A percentile compares a stretch with the other conserved stretches of the same genome.
phyloP scores from a whole-genome alignment of 257 asterid species.

The Cordia subcordata region DNA sequence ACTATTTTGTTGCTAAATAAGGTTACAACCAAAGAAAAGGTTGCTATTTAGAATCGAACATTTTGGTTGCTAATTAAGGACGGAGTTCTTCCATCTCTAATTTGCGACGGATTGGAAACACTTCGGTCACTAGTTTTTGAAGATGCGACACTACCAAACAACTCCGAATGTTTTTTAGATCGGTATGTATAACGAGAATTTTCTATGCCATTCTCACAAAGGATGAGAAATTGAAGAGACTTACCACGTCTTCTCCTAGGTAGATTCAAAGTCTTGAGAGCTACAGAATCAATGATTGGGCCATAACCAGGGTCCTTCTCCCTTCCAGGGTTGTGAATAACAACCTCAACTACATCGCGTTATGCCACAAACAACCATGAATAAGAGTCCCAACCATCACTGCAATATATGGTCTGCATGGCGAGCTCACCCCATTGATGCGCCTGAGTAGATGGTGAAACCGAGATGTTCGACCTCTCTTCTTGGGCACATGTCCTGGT shows the following conservation, averaged over 20 bases:
- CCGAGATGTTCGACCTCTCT: conserved; percentile 2
- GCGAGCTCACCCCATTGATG: not conserved
- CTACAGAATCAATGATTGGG: conserved; percentile 2
- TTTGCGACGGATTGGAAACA: too few species aligned
- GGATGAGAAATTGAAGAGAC: not conserved
- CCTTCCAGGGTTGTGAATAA: conserved; percentile 4
- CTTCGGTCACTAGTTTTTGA: too few species aligned
- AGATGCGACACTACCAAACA: too few species aligned
- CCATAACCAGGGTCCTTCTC: conserved; percentile 4
- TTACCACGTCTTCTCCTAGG: not conserved
- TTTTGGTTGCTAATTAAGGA: too few species aligned
- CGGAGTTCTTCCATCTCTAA: too few species aligned
- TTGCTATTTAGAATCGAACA: too few species aligned
- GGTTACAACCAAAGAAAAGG: too few species aligned
- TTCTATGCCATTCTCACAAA: too few species aligned
- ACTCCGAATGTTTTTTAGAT: too few species aligned
- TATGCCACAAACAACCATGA: conserved; percentile 1
- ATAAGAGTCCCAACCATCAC: conserved; percentile 11
- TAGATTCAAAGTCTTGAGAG: conserved; percentile 6
- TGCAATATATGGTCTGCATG: conserved; percentile 5
- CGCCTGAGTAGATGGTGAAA: not conserved
- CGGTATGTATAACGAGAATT: too few species aligned
- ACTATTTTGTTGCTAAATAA: too few species aligned
- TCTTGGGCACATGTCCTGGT: conserved; percentile 10
- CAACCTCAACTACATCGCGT: not conserved